Base-by-base conservation (phyloP, 257 asterid genomes). In the Solanum rostratum region DNA sequence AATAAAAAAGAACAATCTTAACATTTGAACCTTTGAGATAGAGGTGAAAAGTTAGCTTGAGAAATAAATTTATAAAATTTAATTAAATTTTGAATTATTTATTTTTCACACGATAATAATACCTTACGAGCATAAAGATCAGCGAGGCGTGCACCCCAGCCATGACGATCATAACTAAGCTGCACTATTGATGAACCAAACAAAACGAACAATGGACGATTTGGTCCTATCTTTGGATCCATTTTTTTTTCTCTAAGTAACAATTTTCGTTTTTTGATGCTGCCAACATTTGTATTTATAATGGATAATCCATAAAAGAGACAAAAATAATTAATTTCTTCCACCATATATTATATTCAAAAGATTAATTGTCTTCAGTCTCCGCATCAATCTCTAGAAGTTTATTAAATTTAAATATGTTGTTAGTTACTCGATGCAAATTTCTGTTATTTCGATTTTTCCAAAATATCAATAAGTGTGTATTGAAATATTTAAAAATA, bases 141-240 rank as follows among this genome's bases (percentile, higher is more conserved):
- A 45, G 93, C 81, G 16, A 92, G 93, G 82, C 89, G 78, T 82
- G 92, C 92, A 80, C 94, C 94, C 94, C 94, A 92, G 20, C 96
- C 94, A 39, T 88, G 91, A 50, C 50, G 69, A n/a, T 69, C 50
- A 88, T 87, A 93, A 57, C 91, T 81, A 87, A 86, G 81, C 91
- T 93, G 95, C 82, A 93, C 95, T 2, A 93, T 85, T 33, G 97
- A 91, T 50, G 95, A 93, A 18, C 97, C 97, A 88, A 93, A 93
- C 46, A 93, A 86, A 69, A 91, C 95, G 69, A 93, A 80, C 86
- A 83, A 87, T 1, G 95, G 93, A 11, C 97, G 91, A n/a, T 39
- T 86, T 52, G 95, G 95, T 83, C 94, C 97, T 3, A 90, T 39
- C 0, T 39, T 39, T 39, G 45, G 9, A 6, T 39, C 88, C 97